phyloP scores from a whole-genome alignment of 768 basidiomycete genomes.

The Ramaria sp. region DNA sequence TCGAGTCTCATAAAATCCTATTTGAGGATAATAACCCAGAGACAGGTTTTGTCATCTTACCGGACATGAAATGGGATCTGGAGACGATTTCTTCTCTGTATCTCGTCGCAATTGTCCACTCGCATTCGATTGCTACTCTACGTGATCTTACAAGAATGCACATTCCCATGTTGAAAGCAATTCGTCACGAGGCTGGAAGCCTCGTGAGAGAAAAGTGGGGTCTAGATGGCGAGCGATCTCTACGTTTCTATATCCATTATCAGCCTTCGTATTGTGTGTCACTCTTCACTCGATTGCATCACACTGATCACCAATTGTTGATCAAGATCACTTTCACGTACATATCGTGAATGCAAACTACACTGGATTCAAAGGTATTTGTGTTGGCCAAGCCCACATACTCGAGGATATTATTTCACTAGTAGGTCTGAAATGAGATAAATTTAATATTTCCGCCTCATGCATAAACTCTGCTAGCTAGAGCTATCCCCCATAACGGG shows the following conservation, averaged over 20 bases:
- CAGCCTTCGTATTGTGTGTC: constrained; percentile 89
- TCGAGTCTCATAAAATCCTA: constrained; percentile 66
- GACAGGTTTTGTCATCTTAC: constrained; percentile 64
- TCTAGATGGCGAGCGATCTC: constrained; percentile 36
- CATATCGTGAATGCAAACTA: constrained; percentile 79
- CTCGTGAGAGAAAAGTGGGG: constrained; percentile 57
- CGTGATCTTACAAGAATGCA: constrained; percentile 65
- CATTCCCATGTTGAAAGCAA: constrained; percentile 52
- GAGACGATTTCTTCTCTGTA: constrained; percentile 69
- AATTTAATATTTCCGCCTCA: not conserved
- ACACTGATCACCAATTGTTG: not conserved
- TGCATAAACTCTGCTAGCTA: constrained; percentile 32
- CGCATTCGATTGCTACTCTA: constrained; percentile 52
- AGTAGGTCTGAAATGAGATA: constrained; percentile 28
- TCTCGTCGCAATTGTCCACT: constrained; percentile 66
- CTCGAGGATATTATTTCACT: constrained; percentile 86
- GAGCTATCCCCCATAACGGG: constrained; percentile 38
- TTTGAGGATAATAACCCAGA: constrained; percentile 41
- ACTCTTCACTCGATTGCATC: not conserved
- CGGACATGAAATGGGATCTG: constrained; percentile 97
- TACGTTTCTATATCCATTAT: constrained; percentile 86
- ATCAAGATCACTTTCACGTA: constrained; percentile 84
- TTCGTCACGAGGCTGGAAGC: constrained; percentile 42
- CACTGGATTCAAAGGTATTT: constrained; percentile 50
- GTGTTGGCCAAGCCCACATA: constrained; percentile 85